Evolutionary conservation across 2,329 filamentous ascomycete genomes (phyloP).

Genomic region (Penicillium sp.): DNA sequence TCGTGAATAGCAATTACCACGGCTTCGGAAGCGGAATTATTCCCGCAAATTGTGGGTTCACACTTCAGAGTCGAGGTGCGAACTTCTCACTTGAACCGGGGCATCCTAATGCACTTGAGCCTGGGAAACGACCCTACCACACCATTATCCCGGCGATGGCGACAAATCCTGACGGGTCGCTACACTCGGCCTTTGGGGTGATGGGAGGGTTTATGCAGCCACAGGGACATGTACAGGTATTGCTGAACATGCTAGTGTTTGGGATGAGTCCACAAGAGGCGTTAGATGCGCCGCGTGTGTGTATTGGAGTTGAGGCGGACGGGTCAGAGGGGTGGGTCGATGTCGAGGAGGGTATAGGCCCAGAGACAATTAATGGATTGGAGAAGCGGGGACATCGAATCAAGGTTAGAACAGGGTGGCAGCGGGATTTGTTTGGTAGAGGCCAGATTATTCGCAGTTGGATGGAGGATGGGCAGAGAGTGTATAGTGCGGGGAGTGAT

Average conservation of each 20-base stretch:
- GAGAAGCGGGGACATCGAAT: not conserved
- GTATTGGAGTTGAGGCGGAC: not conserved
- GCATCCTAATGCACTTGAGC: conserved; percentile 80
- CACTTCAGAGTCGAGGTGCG: conserved; percentile 84
- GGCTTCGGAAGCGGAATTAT: conserved; percentile 83
- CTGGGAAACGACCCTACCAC: conserved; percentile 87
- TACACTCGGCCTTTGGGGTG: conserved; percentile 86
- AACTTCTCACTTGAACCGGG: conserved; percentile 70
- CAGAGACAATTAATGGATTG: not conserved
- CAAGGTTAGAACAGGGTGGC: conserved; percentile 32
- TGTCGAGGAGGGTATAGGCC: not conserved
- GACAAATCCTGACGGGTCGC: conserved; percentile 71
- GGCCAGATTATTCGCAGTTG: not conserved
- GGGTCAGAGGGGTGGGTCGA: not conserved
- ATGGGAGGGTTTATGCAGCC: conserved; percentile 99
- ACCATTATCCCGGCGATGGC: conserved; percentile 93
- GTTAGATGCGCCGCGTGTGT: conserved; percentile 88
- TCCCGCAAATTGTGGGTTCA: conserved; percentile 82
- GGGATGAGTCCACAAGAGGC: conserved; percentile 79
- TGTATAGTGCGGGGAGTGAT: not conserved
- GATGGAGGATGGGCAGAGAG: not conserved
- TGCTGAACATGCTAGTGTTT: conserved; percentile 83
- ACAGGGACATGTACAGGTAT: conserved; percentile 87
- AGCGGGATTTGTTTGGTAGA: not conserved
- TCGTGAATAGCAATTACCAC: conserved; percentile 93